Evolutionary conservation across 1,284 basidiomycete genomes (phyloP), one percentile per base, ranked within the genome.

Genomic region (Rhodotorula sp.): DNA sequence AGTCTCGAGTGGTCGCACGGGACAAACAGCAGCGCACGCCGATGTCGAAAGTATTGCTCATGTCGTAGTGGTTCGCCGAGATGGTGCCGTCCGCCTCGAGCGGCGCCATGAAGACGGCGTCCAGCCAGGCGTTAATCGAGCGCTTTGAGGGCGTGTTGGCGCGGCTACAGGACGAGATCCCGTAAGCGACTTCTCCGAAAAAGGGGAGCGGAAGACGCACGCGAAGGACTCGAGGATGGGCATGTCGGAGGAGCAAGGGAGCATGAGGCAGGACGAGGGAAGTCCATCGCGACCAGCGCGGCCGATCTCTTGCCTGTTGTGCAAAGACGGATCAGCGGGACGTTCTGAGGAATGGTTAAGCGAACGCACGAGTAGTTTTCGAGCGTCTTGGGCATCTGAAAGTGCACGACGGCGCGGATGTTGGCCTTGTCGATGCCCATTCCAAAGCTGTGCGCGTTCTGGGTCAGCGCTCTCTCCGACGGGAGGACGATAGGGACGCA

Each of bases 361-460:
- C 6, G n/a, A 17, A 58, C 67, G 19, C 29, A 67, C 51, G 73
- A 77, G 63, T 78, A 74, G 48, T 87, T 88, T 67, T 90, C 89
- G 59, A 93, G 82, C 12, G 88, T 88, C 66, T 85, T 85, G 1
- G 91, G 91, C 34, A 91, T 72, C 21, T 85, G 84, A 69, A 88
- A 86, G 78, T 93, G 91, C 54, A 92, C 88, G 62, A 93, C 90
- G 76, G 86, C 90, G 70, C 89, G 87, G 21, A 90, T 91, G 78
- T 92, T 87, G 0, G 88, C 82, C 81, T 97, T 97, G 82, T 98
- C 94, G 69, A 97, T 95, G 29, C 94, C 95, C 94, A 98, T 97
- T 7, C 70, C 65, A 32, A 71, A 70, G 8, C 61, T 60, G 62
- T 1, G 39, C 7, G 17, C 37, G 21, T 21, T 1, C 27, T 4